Conservation (phyloP, 305 asterid genomes). For the Solanum hybrid region DNA sequence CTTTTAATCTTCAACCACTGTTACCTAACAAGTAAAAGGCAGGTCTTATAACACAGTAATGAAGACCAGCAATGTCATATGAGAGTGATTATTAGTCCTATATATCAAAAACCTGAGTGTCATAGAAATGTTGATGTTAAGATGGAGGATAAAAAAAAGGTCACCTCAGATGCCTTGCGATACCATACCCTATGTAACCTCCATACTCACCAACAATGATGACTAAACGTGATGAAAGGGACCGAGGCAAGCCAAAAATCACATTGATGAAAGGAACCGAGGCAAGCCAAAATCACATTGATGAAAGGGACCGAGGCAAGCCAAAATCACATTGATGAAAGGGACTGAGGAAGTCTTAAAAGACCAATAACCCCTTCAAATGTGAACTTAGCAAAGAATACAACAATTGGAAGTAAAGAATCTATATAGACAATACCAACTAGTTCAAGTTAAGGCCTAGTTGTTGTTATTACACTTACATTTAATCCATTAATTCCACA, state of each 20-base stretch:
- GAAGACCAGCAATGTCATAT: neutral
- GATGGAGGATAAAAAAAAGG: neutral
- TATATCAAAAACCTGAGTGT: neutral
- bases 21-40: neutral
- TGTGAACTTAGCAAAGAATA: neutral
- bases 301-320: neutral
- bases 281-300: neutral
- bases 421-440: neutral
- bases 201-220: neutral
- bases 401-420: neutral
- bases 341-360: neutral
- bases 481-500: neutral
- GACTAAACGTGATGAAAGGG: neutral
- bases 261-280: too few species aligned
- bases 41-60: neutral
- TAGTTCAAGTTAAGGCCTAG: neutral
- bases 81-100: neutral
- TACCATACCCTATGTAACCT: neutral
- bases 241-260: too few species aligned
- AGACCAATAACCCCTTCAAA: neutral
- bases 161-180: neutral
- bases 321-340: neutral
- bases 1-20: neutral
- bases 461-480: neutral
- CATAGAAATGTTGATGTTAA: neutral